Percentiles rank a stretch among this genome's conserved stretches.
phyloP scores from a whole-genome alignment of 2,329 filamentous ascomycete genomes.

The Colletotrichum lentis region DNA sequence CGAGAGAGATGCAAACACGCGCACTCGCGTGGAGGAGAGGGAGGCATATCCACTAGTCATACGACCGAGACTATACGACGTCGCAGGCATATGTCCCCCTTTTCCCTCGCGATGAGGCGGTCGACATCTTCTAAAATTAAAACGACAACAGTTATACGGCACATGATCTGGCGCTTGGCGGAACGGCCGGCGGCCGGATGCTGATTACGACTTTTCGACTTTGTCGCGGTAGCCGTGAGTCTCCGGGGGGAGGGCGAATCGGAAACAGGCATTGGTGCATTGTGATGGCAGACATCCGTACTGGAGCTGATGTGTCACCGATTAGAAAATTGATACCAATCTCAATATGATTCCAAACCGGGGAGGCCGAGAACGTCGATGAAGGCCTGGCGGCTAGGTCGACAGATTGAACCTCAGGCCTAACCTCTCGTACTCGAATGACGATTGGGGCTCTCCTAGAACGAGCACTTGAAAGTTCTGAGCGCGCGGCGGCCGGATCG shows the following conservation, averaged over 20 bases:
- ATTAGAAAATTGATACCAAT: too few species aligned
- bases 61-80: conserved; percentile 31
- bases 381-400: not conserved
- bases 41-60: conserved; percentile 26
- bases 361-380: not conserved
- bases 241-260: not conserved
- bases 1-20: not conserved
- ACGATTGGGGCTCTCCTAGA: not conserved
- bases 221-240: conserved; percentile 3
- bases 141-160: not conserved
- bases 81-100: conserved; percentile 10
- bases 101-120: conserved; percentile 20
- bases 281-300: not conserved
- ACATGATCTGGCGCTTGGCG: conserved; percentile 4
- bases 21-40: not conserved
- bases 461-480: not conserved
- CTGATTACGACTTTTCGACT: not conserved
- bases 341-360: not conserved
- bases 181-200: not conserved
- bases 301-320: not conserved
- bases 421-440: not conserved
- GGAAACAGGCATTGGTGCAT: not conserved
- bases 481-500: conserved; percentile 11
- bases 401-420: too few species aligned
- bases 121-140: conserved; percentile 26